These are phyloP conservation scores for Capsella rubella DNA, from an alignment of 441 rosid species.

Conservation along the genomic window DNA sequence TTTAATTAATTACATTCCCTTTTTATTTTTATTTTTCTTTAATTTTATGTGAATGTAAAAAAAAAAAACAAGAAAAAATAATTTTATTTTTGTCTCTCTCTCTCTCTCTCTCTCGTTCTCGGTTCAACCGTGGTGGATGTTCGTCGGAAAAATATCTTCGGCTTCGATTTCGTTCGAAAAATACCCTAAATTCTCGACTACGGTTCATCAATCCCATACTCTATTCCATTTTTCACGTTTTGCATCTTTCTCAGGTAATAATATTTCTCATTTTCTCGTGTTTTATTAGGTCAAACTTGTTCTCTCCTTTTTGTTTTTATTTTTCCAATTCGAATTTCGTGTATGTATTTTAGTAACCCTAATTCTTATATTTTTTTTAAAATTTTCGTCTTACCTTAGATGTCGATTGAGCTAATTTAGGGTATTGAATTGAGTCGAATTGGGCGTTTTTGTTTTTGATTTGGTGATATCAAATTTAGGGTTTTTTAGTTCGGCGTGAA, in stretches of 20 bases:
- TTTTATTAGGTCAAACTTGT: conserved; percentile 22
- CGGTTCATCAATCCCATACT: conserved; percentile 19
- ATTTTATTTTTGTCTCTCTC: conserved; percentile 7
- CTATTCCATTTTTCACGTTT: conserved; percentile 3
- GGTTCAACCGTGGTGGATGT: conserved; percentile 53
- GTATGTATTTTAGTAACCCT: conserved; percentile 56
- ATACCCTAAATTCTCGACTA: conserved; percentile 40
- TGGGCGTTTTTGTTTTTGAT: conserved; percentile 26
- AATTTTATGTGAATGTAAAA: conserved; percentile 50
- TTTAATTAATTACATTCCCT: conserved; percentile 29
- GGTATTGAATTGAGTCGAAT: conserved; percentile 32
- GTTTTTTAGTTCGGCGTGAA: conserved; percentile 29
- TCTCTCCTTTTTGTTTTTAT: conserved; percentile 4
- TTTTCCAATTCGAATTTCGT: conserved; percentile 8
- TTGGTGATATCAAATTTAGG: conserved; percentile 30
- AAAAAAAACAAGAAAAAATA: conserved; percentile 34
- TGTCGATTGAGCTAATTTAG: conserved; percentile 30
- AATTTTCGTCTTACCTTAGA: conserved; percentile 15
- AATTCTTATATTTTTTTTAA: conserved; percentile 37
- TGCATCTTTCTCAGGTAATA: conserved; percentile 23
- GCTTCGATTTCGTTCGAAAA: conserved; percentile 45
- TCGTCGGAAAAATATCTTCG: conserved; percentile 55
- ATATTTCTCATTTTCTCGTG: conserved; percentile 14
- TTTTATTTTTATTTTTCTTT: conserved; percentile 3
- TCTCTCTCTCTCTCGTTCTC: conserved; percentile 1